These are phyloP conservation scores for Diutina neorugosa DNA, from an alignment of 1,139 yeast species.

Conservation along the genomic window DNA sequence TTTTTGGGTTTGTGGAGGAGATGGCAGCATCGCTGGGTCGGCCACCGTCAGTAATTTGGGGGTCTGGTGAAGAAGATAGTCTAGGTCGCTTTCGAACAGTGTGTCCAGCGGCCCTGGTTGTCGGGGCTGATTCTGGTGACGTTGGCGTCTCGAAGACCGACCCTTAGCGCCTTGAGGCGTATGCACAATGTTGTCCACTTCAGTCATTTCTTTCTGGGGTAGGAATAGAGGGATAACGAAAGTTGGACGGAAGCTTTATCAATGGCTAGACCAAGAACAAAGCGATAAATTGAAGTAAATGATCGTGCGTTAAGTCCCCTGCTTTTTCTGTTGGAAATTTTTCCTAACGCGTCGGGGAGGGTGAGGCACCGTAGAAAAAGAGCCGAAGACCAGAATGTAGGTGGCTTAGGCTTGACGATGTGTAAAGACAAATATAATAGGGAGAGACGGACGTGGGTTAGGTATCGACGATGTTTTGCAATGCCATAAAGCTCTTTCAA, in stretches of 20 bases:
- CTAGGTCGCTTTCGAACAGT: neutral
- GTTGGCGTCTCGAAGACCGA: neutral
- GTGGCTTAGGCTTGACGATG: too few relatives aligned
- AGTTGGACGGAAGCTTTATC: neutral
- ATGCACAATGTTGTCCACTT: neutral
- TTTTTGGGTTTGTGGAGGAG: neutral
- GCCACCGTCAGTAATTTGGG: neutral
- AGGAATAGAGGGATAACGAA: neutral
- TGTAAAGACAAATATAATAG: too few relatives aligned
- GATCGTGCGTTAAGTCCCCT: constrained; percentile 1
- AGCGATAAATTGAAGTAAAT: neutral
- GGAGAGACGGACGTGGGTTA: too few relatives aligned
- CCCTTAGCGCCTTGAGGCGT: neutral
- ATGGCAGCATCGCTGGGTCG: neutral
- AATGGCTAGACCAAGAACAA: neutral
- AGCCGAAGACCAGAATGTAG: neutral
- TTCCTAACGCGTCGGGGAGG: neutral
- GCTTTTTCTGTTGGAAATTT: neutral
- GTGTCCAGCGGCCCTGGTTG: neutral
- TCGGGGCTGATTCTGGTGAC: neutral
- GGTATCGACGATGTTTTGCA: too few relatives aligned
- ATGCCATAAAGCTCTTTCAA: too few relatives aligned
- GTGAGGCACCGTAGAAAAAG: neutral
- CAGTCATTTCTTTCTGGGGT: neutral
- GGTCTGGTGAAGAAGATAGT: neutral